Evolutionary conservation across 495 filamentous ascomycete species (phyloP).

Genomic region (Hyaloscypha finlandica): DNA sequence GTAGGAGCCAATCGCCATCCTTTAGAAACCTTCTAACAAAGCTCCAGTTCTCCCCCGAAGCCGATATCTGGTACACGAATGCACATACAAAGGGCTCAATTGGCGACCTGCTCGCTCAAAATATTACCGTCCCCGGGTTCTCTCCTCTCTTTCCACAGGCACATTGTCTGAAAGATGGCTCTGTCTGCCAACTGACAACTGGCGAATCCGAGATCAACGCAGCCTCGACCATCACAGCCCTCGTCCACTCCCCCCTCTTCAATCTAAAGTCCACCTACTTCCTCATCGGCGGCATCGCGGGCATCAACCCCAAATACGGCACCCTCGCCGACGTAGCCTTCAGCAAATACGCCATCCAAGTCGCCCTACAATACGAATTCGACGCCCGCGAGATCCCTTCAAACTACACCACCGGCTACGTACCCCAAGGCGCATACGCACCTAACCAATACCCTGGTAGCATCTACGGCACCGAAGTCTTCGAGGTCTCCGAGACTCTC

Average conservation of each 20-base stretch:
- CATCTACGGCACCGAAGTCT: conserved; percentile 78
- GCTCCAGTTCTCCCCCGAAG: conserved; percentile 65
- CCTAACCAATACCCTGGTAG: conserved; percentile 61
- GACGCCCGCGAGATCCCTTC: conserved; percentile 67
- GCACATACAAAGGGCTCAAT: conserved; percentile 43
- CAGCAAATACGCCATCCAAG: conserved; percentile 68
- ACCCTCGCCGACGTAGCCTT: conserved; percentile 67
- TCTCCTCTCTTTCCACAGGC: conserved; percentile 65
- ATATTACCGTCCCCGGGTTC: conserved; percentile 67
- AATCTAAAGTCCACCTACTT: conserved; percentile 70
- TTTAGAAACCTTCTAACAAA: not conserved
- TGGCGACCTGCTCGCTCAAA: conserved; percentile 58
- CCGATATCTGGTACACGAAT: conserved; percentile 65
- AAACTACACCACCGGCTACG: conserved; percentile 67
- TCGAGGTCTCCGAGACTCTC: conserved; percentile 67
- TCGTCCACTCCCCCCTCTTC: conserved; percentile 62
- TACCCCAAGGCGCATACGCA: conserved; percentile 56
- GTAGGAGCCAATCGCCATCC: conserved; percentile 38
- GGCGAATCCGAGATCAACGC: conserved; percentile 72
- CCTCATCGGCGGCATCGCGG: conserved; percentile 70
- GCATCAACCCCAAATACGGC: conserved; percentile 65
- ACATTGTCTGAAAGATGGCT: conserved; percentile 59
- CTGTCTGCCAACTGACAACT: conserved; percentile 34
- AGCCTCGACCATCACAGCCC: conserved; percentile 58
- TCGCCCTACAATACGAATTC: conserved; percentile 74